Conservation (phyloP, 2,329 filamentous ascomycete species). For the Aspergillus viridinutans region DNA sequence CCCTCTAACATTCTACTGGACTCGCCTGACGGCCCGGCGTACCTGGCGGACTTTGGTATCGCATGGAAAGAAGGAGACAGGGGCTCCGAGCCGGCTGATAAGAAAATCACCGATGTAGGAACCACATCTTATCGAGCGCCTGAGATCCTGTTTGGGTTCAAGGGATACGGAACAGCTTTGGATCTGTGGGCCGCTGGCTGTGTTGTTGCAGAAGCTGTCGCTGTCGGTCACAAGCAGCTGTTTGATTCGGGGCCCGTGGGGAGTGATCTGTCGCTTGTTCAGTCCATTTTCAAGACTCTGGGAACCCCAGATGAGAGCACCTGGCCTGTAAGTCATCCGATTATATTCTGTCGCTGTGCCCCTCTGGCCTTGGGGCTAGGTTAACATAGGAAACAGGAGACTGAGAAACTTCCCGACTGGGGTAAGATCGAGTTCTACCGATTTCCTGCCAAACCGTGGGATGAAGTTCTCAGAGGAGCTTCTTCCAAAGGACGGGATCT, state of each 20-base stretch:
- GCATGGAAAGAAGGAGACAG: constrained; percentile 66
- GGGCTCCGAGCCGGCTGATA: constrained; percentile 57
- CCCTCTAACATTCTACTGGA: constrained; percentile 80
- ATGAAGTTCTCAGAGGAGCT: constrained; percentile 61
- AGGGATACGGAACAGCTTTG: constrained; percentile 64
- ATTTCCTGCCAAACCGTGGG: constrained; percentile 67
- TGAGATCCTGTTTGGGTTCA: constrained; percentile 82
- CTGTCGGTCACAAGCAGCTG: constrained; percentile 55
- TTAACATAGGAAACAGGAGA: constrained; percentile 25
- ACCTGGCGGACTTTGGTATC: constrained; percentile 87
- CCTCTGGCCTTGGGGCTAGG: not conserved
- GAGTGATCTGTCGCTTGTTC: constrained; percentile 83
- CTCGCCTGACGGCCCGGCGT: constrained; percentile 65
- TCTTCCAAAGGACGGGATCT: constrained; percentile 60
- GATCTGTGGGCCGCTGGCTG: constrained; percentile 90
- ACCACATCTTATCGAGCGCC: constrained; percentile 88
- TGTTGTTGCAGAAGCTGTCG: constrained; percentile 72
- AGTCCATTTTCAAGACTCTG: constrained; percentile 86
- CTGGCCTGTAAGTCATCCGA: constrained; percentile 64
- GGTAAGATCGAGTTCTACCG: constrained; percentile 75
- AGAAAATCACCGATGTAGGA: constrained; percentile 88
- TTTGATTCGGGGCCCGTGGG: constrained; percentile 89
- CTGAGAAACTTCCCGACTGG: constrained; percentile 69
- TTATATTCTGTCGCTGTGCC: not conserved
- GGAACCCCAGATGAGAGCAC: constrained; percentile 75